A percentile compares a stretch with the other conserved stretches of the same genome.
phyloP scores from a whole-genome alignment of 257 asterid species.

The Solanum bulbocastanum region DNA sequence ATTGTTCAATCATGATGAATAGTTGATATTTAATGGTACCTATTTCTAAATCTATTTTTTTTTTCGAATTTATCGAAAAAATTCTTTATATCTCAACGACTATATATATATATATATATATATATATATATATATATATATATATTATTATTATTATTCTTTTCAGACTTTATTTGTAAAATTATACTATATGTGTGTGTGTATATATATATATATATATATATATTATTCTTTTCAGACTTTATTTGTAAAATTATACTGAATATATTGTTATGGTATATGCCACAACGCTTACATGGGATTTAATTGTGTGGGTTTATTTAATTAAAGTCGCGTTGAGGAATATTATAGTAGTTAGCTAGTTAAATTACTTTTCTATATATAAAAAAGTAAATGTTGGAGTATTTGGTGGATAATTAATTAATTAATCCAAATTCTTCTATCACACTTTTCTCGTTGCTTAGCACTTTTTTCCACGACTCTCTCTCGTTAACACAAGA shows the following conservation, averaged over 20 bases:
- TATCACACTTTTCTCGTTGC: background rate
- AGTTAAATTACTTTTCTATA: background rate
- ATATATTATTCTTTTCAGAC: rapidly evolving
- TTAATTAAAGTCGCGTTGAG: background rate
- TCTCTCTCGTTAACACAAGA: background rate
- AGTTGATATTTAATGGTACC: no score
- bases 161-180: rapidly evolving
- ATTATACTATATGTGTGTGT: no score
- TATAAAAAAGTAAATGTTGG: background rate
- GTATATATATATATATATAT: no score
- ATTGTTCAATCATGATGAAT: no score
- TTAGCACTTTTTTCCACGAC: background rate
- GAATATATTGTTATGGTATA: no score
- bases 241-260: no score
- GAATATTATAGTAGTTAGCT: background rate
- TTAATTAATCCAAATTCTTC: background rate
- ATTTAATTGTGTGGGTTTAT: background rate
- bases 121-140: no score
- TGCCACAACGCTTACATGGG: background rate
- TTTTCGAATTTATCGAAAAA: no score
- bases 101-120: no score
- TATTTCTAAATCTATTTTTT: no score
- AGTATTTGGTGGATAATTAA: background rate
- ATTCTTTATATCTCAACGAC: no score
- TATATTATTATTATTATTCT: no score